Base-by-base conservation (phyloP, 2,329 filamentous ascomycete genomes). In the Mycogone perniciosa region DNA sequence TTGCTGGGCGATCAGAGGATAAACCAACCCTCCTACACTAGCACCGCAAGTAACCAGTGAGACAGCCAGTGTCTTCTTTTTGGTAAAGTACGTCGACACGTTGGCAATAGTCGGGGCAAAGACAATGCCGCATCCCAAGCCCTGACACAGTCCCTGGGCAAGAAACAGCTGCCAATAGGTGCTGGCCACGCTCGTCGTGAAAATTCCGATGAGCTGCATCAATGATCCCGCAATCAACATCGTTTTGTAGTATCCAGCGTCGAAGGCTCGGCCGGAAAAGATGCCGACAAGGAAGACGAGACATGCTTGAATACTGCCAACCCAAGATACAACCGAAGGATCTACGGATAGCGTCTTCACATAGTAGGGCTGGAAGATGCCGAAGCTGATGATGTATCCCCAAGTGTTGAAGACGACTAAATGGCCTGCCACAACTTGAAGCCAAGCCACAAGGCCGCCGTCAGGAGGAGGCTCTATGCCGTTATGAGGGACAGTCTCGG, bases 21-120 rank as follows among this genome's bases (percentile, higher is more conserved):
- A 88, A 3, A 86, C 71, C 26, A 86, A 67, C 0, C 83, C 83
- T 1, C 84, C 85, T 0, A 77, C 77, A 0, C 76, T 76, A 29
- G 79, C 80, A 1, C 85, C 85, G 0, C 76, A 76, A 0, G 81
- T 79, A 7, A 74, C 73, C 6, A 84, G 71, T 0, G 80, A 80
- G 13, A 86, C 71, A 1, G 83, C 84, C 2, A 85, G 67, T 0
- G 75, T 75, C 4, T 79, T 73, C n/a, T 77, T 76, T n/a, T 65
- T 75, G 7, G 70, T 70, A 57, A 86, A 88, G 50, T 84, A 85
- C 0, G 80, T 82, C 10, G 78, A 71, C 7, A 81, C 67, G 26
- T 82, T 64, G n/a, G 76, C 72, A 33, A 80, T 59, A 13, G 72
- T 74, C 31, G 81, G 74, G 41, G 73, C 71, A 65, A 81, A 80